Conservation (phyloP, 2,329 filamentous ascomycete species). For the Penicillium sp. region DNA sequence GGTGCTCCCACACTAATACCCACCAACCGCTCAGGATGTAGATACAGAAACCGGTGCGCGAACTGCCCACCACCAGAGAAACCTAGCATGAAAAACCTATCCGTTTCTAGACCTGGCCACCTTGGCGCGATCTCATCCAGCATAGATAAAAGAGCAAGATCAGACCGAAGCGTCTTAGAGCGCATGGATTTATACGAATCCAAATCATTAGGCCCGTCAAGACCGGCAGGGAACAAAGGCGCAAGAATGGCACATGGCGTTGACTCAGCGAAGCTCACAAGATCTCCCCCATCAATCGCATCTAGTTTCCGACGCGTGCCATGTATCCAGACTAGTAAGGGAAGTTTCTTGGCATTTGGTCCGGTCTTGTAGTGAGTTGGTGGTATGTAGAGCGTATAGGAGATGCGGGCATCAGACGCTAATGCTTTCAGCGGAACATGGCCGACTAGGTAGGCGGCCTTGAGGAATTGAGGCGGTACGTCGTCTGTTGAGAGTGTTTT, state of each 20-base stretch:
- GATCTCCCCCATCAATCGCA: background rate
- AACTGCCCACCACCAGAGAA: slow-evolving; percentile 1
- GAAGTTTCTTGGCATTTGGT: background rate
- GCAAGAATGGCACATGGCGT: background rate
- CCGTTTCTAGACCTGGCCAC: background rate
- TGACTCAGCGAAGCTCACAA: background rate
- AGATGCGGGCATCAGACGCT: background rate
- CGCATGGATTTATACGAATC: background rate
- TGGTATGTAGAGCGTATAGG: slow-evolving; percentile 1
- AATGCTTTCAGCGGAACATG: background rate
- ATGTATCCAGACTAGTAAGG: background rate
- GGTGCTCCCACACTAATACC: background rate
- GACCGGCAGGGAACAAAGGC: background rate
- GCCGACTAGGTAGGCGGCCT: background rate
- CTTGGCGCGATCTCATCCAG: background rate
- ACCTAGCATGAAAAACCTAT: background rate
- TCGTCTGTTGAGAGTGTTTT: background rate
- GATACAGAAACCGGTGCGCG: background rate
- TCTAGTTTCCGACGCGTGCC: background rate
- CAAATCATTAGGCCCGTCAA: background rate
- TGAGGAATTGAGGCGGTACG: background rate
- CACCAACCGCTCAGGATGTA: background rate
- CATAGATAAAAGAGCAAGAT: background rate
- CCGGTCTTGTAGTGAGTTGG: background rate
- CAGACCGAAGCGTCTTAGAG: background rate